phyloP scores from a whole-genome alignment of 352 stramenopile genomes.

The Globisporangium yorkense region DNA sequence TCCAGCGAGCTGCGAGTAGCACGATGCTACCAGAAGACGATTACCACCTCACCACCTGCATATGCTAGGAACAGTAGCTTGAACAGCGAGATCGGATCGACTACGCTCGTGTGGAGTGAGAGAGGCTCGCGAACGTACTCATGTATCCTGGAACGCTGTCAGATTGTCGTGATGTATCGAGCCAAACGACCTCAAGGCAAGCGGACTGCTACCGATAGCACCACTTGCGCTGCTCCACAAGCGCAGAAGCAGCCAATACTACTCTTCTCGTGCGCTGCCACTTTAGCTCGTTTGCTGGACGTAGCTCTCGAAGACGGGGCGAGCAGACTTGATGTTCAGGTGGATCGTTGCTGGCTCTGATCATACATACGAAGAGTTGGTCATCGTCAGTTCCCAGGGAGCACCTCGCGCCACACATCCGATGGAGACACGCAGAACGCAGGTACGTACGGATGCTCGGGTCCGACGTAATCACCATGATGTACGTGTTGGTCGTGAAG shows the following conservation, averaged over 20 bases:
- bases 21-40: neutral
- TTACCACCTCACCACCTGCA: neutral
- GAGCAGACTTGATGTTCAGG: conserved; percentile 96
- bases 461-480: conserved; percentile 98
- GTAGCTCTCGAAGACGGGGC: conserved; percentile 95
- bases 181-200: too few species aligned
- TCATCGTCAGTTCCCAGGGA: neutral
- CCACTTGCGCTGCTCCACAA: neutral
- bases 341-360: conserved; percentile 92
- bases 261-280: neutral
- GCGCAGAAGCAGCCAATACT: neutral
- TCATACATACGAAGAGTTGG: conserved; percentile 5
- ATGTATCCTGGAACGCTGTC: too few species aligned
- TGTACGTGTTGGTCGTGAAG: conserved; percentile 98
- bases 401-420: neutral
- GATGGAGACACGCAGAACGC: neutral
- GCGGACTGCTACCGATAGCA: too few species aligned
- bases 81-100: too few species aligned
- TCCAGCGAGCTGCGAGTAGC: neutral
- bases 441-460: conserved; percentile 70
- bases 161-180: too few species aligned
- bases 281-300: conserved; percentile 89
- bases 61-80: neutral
- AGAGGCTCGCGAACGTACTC: too few species aligned
- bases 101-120: too few species aligned